These are phyloP conservation scores for Scenedesmus sp. DNA, from an alignment of 163 green algal genomes.

Conservation along the genomic window DNA sequence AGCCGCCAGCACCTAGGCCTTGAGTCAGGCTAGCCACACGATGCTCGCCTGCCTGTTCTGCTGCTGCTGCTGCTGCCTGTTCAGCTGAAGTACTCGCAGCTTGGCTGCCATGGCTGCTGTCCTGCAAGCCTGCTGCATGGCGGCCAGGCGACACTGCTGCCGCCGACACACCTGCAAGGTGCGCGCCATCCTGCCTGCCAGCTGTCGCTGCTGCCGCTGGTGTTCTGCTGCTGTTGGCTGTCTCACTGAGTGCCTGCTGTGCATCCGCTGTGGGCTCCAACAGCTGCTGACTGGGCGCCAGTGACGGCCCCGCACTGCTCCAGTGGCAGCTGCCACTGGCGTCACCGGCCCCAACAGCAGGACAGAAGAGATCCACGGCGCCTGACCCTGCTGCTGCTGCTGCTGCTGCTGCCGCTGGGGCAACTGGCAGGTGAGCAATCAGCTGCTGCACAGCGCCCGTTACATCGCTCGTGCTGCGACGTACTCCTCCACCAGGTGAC, in stretches of 20 bases:
- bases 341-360: not conserved
- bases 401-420: conserved; percentile 22
- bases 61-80: conserved; percentile 20
- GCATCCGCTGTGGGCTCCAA: not conserved
- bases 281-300: not conserved
- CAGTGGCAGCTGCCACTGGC: not conserved
- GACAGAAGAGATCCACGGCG: not conserved
- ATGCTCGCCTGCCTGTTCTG: not conserved
- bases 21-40: not conserved
- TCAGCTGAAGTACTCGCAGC: not conserved
- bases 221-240: not conserved
- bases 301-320: not conserved
- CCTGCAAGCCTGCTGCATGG: not conserved
- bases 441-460: not conserved
- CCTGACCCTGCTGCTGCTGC: conserved; percentile 10
- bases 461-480: not conserved
- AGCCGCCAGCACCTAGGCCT: not conserved
- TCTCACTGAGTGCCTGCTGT: not conserved
- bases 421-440: no score
- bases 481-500: not conserved
- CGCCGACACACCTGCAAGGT: no score
- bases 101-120: not conserved
- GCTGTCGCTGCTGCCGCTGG: not conserved
- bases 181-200: no score
- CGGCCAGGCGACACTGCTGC: no score